Percentiles rank a stretch among this genome's conserved stretches.
Evolutionary conservation across 305 asterid species (phyloP).

Genomic region (Plantago rigida): DNA sequence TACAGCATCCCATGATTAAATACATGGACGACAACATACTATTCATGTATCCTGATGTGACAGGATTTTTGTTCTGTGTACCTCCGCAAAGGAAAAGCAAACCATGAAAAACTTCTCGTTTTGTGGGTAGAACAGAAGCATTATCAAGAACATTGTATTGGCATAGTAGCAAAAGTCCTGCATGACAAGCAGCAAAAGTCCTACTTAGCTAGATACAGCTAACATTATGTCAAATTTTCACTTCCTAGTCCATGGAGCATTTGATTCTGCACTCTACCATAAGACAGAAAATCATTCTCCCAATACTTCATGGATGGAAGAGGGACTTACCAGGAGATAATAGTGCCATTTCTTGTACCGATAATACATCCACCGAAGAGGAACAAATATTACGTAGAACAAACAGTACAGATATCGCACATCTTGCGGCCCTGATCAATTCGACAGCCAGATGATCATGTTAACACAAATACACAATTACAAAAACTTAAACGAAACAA

Average conservation of each 20-base stretch:
- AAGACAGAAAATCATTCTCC: background rate
- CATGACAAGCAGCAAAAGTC: conserved; percentile 14
- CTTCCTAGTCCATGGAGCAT: background rate
- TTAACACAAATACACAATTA: background rate
- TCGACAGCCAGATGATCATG: conserved; percentile 20
- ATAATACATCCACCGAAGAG: conserved; percentile 91
- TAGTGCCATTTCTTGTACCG: conserved; percentile 97
- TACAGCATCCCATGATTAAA: conserved; percentile 1
- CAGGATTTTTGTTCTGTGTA: conserved; percentile 24
- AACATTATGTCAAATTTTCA: background rate
- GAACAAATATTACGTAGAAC: conserved; percentile 79
- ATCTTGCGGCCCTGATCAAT: conserved; percentile 82
- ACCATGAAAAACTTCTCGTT: conserved; percentile 91
- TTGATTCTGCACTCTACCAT: background rate
- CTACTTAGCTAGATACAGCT: background rate
- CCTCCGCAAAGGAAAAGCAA: conserved; percentile 98
- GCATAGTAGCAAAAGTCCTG: conserved; percentile 99
- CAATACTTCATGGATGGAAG: background rate
- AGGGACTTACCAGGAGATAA: conserved; percentile 62
- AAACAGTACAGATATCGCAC: conserved; percentile 71
- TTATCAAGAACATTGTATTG: conserved; percentile 71
- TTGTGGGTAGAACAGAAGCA: conserved; percentile 69
- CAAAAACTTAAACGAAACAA: conserved; percentile 3
- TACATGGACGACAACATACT: background rate
- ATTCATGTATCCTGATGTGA: conserved; percentile 10